These are phyloP conservation scores for Coniochaeta sp. DNA, from an alignment of 2,329 filamentous ascomycete genomes.

Conservation along the genomic window DNA sequence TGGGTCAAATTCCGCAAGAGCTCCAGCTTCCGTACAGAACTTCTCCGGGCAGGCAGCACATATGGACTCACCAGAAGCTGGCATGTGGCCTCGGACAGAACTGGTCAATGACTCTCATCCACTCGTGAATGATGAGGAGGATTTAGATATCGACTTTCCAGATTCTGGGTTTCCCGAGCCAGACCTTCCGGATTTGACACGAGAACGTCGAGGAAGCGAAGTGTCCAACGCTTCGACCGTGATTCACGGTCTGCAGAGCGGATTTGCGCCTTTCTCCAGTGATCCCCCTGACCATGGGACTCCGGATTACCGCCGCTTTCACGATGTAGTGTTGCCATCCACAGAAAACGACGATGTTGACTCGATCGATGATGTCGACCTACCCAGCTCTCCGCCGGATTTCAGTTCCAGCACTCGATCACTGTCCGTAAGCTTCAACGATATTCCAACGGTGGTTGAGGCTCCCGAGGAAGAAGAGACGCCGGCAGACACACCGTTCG, in stretches of 20 bases:
- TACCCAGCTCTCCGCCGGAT: constrained; percentile 40
- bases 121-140: background rate
- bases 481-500: constrained; percentile 31
- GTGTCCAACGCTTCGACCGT: constrained; percentile 30
- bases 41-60: background rate
- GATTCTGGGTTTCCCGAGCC: constrained; percentile 3
- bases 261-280: constrained; percentile 32
- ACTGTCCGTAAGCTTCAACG: constrained; percentile 34
- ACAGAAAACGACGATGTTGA: constrained; percentile 30
- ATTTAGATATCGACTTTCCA: background rate
- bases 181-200: constrained; percentile 10
- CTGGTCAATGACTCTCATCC: background rate
- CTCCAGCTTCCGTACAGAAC: background rate
- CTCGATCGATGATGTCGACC: constrained; percentile 32
- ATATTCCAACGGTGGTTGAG: constrained; percentile 36
- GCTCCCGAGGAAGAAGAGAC: constrained; percentile 33
- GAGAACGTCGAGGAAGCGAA: constrained; percentile 18
- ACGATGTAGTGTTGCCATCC: constrained; percentile 19
- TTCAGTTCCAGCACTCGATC: constrained; percentile 28
- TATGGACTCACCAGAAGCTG: background rate
- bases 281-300: constrained; percentile 37
- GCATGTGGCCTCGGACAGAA: background rate
- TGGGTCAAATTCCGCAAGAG: background rate
- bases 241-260: constrained; percentile 27
- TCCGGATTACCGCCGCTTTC: constrained; percentile 28